These are phyloP conservation scores for Sambucus nigra DNA, from an alignment of 129 eudicot genomes.

Conservation along the genomic window DNA sequence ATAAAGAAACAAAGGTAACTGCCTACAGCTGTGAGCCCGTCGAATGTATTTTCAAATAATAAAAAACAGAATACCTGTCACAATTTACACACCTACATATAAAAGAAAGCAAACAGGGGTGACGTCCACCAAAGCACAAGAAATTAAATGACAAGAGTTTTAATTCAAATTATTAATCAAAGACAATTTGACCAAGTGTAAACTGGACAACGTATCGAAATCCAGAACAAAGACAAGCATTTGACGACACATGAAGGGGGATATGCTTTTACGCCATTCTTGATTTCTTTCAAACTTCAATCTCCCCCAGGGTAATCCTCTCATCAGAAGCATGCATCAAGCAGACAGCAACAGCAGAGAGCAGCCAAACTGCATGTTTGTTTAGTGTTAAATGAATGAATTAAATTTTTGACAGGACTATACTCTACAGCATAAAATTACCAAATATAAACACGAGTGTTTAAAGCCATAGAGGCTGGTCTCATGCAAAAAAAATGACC, in stretches of 20 bases:
- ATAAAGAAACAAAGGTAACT: not conserved
- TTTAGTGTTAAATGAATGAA: too few species aligned
- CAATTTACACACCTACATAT: not conserved
- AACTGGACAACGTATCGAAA: not conserved
- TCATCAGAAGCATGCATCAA: constrained; percentile 55
- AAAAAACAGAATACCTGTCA: not conserved
- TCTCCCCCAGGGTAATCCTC: not conserved
- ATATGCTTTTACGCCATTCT: not conserved
- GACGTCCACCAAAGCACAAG: not conserved
- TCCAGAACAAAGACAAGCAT: not conserved
- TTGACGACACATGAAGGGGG: not conserved
- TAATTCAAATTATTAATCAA: not conserved
- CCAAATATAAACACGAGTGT: too few species aligned
- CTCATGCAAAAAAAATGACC: too few species aligned
- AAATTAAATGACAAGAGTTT: not conserved
- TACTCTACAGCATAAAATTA: too few species aligned
- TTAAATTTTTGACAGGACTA: too few species aligned
- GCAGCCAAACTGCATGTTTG: constrained; percentile 69
- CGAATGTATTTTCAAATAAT: not conserved
- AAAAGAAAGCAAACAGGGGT: not conserved
- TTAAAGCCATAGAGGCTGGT: too few species aligned
- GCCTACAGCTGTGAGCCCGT: too few species aligned
- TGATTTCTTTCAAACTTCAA: not conserved
- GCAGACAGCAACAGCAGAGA: constrained; percentile 59
- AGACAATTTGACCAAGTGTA: not conserved